phyloP scores from a whole-genome alignment of 345 rosid genomes.

The Camelina neglecta region DNA sequence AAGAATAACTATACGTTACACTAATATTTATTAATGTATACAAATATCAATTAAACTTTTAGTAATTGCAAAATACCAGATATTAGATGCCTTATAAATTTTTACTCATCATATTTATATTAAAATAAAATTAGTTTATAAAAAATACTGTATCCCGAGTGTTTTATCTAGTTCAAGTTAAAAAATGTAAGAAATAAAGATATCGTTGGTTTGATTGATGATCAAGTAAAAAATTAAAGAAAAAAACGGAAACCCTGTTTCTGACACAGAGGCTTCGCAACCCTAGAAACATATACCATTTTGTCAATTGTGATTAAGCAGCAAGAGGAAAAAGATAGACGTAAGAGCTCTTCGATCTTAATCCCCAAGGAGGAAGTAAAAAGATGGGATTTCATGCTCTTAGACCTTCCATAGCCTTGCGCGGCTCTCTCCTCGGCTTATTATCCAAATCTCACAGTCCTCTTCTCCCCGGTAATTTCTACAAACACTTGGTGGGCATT shows the following conservation, averaged over 20 bases:
- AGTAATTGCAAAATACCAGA: no score
- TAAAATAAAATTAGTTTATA: no score
- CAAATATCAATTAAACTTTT: no score
- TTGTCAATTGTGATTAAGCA: constrained; percentile 7
- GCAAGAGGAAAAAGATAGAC: constrained; percentile 9
- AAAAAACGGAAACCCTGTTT: neutral
- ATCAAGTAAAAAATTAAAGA: neutral
- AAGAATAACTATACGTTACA: no score
- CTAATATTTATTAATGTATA: no score
- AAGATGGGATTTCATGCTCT: constrained; percentile 54
- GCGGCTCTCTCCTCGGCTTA: constrained; percentile 44
- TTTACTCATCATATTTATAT: no score
- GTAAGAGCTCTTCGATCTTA: constrained; percentile 4
- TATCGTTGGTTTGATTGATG: neutral
- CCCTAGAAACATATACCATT: constrained; percentile 8
- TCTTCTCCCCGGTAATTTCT: constrained; percentile 48
- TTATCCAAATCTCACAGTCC: constrained; percentile 47
- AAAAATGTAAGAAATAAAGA: no score
- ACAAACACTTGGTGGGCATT: constrained; percentile 41
- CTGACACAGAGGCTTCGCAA: constrained; percentile 1
- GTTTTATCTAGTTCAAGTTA: no score
- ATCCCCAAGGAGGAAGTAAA: neutral
- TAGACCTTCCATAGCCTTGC: constrained; percentile 48
- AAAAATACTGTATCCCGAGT: no score
- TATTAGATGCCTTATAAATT: no score